A percentile compares a stretch with the other conserved stretches of the same genome.
Conservation (phyloP, 2,329 filamentous ascomycete genomes). For the Pestalotiopsis sp. region DNA sequence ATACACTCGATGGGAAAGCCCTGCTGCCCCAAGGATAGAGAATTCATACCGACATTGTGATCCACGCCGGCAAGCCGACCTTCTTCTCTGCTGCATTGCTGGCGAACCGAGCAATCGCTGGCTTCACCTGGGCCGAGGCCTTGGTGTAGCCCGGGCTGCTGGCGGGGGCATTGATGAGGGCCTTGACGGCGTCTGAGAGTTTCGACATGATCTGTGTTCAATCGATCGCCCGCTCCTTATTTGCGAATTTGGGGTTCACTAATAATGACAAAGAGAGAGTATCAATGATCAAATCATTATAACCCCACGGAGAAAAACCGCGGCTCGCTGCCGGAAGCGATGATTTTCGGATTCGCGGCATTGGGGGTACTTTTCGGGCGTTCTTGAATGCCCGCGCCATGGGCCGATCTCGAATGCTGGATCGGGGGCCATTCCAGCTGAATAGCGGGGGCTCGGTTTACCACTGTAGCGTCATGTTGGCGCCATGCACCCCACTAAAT, state of each 20-base stretch:
- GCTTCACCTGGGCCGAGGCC: conserved; percentile 63
- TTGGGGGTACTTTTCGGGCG: background rate
- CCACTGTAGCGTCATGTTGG: too few species aligned
- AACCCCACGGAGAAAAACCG: background rate
- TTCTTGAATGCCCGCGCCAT: background rate
- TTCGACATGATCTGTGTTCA: conserved; percentile 62
- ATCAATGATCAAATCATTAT: background rate
- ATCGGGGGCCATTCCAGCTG: too few species aligned
- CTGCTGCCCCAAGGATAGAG: too few species aligned
- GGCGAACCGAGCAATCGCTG: conserved; percentile 66
- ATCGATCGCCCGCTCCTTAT: background rate
- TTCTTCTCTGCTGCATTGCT: conserved; percentile 60
- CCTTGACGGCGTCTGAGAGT: conserved; percentile 70
- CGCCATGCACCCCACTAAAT: too few species aligned
- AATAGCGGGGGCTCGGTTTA: too few species aligned
- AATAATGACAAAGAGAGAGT: background rate
- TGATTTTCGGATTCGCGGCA: background rate
- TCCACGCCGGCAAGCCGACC: conserved; percentile 34
- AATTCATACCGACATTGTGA: conserved; percentile 32
- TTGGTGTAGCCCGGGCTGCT: conserved; percentile 66
- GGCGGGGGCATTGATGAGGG: conserved; percentile 71
- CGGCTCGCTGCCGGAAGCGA: background rate
- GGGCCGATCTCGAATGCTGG: background rate
- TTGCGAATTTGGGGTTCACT: background rate
- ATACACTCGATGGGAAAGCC: background rate